Evolutionary conservation across 352 stramenopile species (phyloP).

Genomic region (Globisporangium rhizosaccharum): DNA sequence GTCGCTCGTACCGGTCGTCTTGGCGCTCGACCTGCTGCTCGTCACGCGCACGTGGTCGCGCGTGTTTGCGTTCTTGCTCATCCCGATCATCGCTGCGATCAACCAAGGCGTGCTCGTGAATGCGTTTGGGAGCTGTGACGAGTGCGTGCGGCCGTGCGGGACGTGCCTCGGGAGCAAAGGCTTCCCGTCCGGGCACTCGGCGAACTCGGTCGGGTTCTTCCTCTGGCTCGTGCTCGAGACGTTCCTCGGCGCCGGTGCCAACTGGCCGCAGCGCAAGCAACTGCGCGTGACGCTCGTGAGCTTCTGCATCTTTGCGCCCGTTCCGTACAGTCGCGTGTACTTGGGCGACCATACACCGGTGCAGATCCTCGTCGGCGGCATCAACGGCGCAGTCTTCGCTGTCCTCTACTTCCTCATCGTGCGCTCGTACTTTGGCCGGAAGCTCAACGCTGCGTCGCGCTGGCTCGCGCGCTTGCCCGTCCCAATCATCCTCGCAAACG

Average conservation of each 20-base stretch:
- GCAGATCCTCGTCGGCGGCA: constrained; percentile 37
- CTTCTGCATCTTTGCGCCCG: constrained; percentile 33
- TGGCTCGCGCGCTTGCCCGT: constrained; percentile 5
- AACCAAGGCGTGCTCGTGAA: constrained; percentile 35
- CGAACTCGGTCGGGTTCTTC: constrained; percentile 42
- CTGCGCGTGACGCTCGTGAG: constrained; percentile 4
- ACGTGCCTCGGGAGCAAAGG: constrained; percentile 38
- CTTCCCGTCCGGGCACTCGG: constrained; percentile 50
- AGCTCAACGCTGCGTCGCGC: constrained; percentile 3
- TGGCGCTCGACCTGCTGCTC: constrained; percentile 39
- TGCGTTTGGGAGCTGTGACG: constrained; percentile 33
- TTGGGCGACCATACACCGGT: constrained; percentile 50
- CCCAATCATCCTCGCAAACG: constrained; percentile 9
- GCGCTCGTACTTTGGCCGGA: constrained; percentile 28
- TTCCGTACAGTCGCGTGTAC: constrained; percentile 58
- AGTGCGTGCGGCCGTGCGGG: constrained; percentile 44
- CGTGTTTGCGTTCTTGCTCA: constrained; percentile 44
- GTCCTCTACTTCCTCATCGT: constrained; percentile 40
- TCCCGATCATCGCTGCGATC: constrained; percentile 38
- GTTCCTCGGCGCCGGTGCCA: constrained; percentile 24
- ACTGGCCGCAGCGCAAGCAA: constrained; percentile 18
- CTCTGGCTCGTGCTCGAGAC: constrained; percentile 47
- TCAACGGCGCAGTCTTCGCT: constrained; percentile 30
- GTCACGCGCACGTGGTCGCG: constrained; percentile 36
- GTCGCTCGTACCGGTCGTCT: constrained; percentile 35